These are phyloP conservation scores for Neoarthrinium moseri DNA, from an alignment of 2,329 filamentous ascomycete species.

Conservation along the genomic window DNA sequence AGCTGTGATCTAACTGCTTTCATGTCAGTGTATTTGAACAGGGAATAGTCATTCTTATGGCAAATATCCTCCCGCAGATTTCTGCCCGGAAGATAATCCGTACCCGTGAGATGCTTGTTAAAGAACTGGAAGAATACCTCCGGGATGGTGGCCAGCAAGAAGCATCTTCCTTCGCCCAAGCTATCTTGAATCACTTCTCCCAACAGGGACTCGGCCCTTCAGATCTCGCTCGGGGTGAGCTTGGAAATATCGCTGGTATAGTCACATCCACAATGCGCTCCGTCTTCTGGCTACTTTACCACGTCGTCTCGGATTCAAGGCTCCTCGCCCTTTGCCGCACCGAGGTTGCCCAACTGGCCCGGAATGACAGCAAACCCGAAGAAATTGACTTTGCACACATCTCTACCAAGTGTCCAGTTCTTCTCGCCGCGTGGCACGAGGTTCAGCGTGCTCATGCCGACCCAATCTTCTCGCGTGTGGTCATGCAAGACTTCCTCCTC, in stretches of 20 bases:
- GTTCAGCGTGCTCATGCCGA: conserved; percentile 23
- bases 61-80: too few species aligned
- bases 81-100: too few species aligned
- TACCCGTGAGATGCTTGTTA: too few species aligned
- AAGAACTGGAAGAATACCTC: too few species aligned
- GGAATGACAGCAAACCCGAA: not conserved
- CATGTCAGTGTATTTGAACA: too few species aligned
- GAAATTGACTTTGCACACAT: not conserved
- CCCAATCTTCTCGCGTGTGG: conserved; percentile 21
- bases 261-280: not conserved
- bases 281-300: not conserved
- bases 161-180: too few species aligned
- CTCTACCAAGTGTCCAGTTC: conserved; percentile 24
- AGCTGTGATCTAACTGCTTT: too few species aligned
- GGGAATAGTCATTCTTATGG: too few species aligned
- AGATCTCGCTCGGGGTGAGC: not conserved
- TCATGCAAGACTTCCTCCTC: conserved; percentile 27
- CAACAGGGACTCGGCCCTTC: not conserved
- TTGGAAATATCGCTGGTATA: not conserved
- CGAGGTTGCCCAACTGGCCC: not conserved
- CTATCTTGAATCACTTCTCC: too few species aligned
- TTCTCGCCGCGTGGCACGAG: conserved; percentile 33
- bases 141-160: too few species aligned
- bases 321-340: not conserved
- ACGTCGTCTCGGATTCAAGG: not conserved